These are phyloP conservation scores for Bipolaris bicolor DNA, from an alignment of 2,329 filamentous ascomycete genomes.

Conservation along the genomic window DNA sequence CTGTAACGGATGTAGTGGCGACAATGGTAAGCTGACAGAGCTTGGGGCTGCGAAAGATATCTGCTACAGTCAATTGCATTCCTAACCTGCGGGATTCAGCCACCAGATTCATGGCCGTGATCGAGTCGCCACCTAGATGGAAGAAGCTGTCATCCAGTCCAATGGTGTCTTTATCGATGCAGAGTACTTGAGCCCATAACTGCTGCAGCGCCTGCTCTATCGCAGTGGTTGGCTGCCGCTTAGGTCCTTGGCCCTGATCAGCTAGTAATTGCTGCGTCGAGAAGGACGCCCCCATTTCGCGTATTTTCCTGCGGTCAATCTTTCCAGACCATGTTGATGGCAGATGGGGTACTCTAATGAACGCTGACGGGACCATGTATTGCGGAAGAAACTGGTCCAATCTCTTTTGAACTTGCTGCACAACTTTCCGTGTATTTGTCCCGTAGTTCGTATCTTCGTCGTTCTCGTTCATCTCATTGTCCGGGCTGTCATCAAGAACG, in stretches of 20 bases:
- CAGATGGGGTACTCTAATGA: slow-evolving; percentile 52
- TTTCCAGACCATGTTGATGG: slow-evolving; percentile 56
- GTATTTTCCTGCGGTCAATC: slow-evolving; percentile 28
- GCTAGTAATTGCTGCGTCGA: slow-evolving; percentile 2
- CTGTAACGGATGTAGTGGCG: slow-evolving; percentile 1
- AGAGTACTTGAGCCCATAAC: slow-evolving; percentile 11
- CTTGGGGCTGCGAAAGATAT: background rate
- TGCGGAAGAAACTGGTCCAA: background rate
- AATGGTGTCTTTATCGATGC: slow-evolving; percentile 8
- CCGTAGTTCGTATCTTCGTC: background rate
- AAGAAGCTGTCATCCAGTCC: slow-evolving; percentile 20
- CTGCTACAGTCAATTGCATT: background rate
- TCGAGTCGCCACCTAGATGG: slow-evolving; percentile 17
- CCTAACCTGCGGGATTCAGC: slow-evolving; percentile 5
- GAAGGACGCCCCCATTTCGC: slow-evolving; percentile 17
- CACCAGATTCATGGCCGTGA: slow-evolving; percentile 18
- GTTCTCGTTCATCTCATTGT: background rate
- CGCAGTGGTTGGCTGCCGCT: background rate
- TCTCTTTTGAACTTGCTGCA: background rate
- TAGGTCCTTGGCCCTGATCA: background rate
- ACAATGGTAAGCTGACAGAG: background rate
- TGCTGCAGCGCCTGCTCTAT: background rate
- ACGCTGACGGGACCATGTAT: slow-evolving; percentile 53
- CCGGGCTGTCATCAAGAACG: too few species aligned
- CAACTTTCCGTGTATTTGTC: too few species aligned